phyloP scores from a whole-genome alignment of 2,329 filamentous ascomycete genomes.

The Colletotrichum australisinense region DNA sequence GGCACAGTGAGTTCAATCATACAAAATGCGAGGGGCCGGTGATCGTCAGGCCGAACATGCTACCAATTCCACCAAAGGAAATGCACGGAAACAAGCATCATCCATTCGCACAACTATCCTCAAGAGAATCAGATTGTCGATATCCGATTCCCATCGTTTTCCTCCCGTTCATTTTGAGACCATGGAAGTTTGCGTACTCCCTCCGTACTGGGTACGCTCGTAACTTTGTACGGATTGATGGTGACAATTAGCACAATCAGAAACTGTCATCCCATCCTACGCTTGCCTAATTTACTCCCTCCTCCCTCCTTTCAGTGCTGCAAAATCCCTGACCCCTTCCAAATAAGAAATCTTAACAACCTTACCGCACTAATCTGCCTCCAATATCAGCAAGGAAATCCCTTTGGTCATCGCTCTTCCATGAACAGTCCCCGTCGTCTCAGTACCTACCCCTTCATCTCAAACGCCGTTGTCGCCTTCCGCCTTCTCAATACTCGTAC shows the following conservation, averaged over 20 bases:
- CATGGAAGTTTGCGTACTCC: too few species aligned
- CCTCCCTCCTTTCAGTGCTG: neutral
- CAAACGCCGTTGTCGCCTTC: neutral
- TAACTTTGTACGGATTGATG: neutral
- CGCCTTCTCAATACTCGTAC: neutral
- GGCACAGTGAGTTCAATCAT: neutral
- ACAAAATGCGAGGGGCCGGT: neutral
- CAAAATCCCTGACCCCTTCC: neutral
- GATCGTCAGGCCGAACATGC: neutral
- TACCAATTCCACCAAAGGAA: neutral
- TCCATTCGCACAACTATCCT: neutral
- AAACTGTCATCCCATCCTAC: slow-evolving; percentile 5
- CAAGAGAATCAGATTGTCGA: neutral
- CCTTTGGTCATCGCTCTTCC: neutral
- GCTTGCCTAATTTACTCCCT: neutral
- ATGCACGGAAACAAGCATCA: neutral
- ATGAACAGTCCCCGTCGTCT: neutral
- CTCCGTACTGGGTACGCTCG: too few species aligned
- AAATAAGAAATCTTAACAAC: slow-evolving; percentile 10
- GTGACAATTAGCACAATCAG: neutral
- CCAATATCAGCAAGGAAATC: neutral
- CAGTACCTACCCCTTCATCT: neutral
- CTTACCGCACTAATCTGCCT: neutral
- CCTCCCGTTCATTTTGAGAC: neutral
- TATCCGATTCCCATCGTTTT: neutral